These are phyloP conservation scores for Acmispon strigosus DNA, from an alignment of 306 rosid species.

Conservation along the genomic window DNA sequence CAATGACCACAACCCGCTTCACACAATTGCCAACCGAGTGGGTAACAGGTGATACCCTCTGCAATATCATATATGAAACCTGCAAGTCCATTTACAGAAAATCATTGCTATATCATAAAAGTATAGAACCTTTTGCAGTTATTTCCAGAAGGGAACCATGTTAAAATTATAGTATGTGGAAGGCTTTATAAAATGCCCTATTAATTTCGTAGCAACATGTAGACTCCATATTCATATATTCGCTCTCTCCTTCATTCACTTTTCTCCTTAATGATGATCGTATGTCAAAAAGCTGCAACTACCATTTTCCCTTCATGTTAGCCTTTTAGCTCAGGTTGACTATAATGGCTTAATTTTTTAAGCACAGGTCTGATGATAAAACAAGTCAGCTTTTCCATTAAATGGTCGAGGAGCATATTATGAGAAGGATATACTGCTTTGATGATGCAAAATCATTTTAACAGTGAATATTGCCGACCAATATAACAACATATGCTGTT, in stretches of 20 bases:
- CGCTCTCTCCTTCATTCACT: not conserved
- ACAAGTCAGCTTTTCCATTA: not conserved
- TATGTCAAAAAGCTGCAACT: not conserved
- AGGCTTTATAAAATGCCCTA: not conserved
- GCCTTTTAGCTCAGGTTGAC: not conserved
- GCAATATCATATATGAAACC: conserved; percentile 98
- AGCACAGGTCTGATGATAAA: not conserved
- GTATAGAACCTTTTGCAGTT: not conserved
- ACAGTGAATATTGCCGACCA: not conserved
- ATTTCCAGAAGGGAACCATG: not conserved
- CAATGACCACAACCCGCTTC: conserved; percentile 98
- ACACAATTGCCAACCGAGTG: conserved; percentile 98
- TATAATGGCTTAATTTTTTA: not conserved
- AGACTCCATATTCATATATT: not conserved
- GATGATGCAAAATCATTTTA: not conserved
- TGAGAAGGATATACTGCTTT: not conserved
- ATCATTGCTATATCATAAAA: not conserved
- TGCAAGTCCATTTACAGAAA: conserved; percentile 37
- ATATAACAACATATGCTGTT: not conserved
- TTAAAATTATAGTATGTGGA: not conserved
- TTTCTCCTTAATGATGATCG: not conserved
- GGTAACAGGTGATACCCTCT: conserved; percentile 97
- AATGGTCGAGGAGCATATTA: not conserved
- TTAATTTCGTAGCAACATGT: not conserved
- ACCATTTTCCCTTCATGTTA: not conserved